Conservation (phyloP, 805 yeast species). For the Millerago galiae region DNA sequence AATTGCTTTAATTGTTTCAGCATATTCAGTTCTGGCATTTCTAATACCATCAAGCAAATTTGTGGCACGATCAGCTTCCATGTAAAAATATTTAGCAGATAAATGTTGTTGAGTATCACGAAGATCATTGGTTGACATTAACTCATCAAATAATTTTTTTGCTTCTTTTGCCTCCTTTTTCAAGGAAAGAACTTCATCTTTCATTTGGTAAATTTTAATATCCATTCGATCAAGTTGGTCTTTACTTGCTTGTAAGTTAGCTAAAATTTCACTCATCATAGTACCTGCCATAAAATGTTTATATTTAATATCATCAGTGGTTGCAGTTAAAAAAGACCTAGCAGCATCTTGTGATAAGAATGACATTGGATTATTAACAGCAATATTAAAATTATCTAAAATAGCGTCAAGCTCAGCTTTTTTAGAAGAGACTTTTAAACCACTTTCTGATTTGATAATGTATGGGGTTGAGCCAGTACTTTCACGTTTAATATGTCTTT, state of each 20-base stretch:
- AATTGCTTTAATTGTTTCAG: conserved; percentile 6
- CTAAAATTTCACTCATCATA: conserved; percentile 57
- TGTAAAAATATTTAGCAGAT: conserved; percentile 46
- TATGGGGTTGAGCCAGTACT: conserved; percentile 45
- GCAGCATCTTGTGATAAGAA: conserved; percentile 93
- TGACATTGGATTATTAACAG: conserved; percentile 86
- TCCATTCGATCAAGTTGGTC: conserved; percentile 31
- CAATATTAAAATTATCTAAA: conserved; percentile 63
- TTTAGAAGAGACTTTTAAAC: conserved; percentile 50
- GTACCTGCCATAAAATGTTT: conserved; percentile 77
- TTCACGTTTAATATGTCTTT: conserved; percentile 51
- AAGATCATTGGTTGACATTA: conserved; percentile 35
- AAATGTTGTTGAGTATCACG: conserved; percentile 32
- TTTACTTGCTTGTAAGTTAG: conserved; percentile 40
- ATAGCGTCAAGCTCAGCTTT: conserved; percentile 63
- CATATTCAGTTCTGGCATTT: conserved; percentile 11
- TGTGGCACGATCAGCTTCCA: conserved; percentile 30
- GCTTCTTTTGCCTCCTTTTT: conserved; percentile 38
- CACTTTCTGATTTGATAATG: conserved; percentile 44
- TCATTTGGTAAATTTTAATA: conserved; percentile 32
- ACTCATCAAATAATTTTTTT: conserved; percentile 31
- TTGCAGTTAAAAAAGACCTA: conserved; percentile 74
- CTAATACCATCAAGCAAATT: conserved; percentile 4
- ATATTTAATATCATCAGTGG: conserved; percentile 68
- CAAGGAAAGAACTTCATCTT: conserved; percentile 32